Evolutionary conservation across 208 protist genomes (phyloP).

Genomic region (Trypanosoma rangeli): DNA sequence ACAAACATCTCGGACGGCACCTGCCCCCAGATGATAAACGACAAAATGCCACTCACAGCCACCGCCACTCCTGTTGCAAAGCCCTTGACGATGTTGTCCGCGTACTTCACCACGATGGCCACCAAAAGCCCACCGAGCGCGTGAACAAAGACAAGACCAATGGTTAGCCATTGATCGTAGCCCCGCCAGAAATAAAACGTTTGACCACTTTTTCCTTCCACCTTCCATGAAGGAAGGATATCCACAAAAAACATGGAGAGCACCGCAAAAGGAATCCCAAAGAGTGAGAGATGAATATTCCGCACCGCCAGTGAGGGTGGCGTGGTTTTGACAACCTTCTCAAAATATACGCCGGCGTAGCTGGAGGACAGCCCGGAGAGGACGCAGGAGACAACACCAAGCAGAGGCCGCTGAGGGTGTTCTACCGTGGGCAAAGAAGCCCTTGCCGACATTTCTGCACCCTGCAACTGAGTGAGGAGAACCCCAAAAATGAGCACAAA

Average conservation of each 20-base stretch:
- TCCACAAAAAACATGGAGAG: slow-evolving; percentile 66
- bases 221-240: slow-evolving; percentile 43
- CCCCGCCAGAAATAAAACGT: slow-evolving; percentile 65
- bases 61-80: slow-evolving; percentile 84
- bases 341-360: slow-evolving; percentile 85
- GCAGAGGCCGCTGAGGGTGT: slow-evolving; percentile 18
- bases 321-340: slow-evolving; percentile 79
- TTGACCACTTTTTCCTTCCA: slow-evolving; percentile 23
- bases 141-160: slow-evolving; percentile 67
- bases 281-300: slow-evolving; percentile 83
- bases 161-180: slow-evolving; percentile 57
- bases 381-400: slow-evolving; percentile 59
- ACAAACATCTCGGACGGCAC: slow-evolving; percentile 45
- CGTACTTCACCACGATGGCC: slow-evolving; percentile 79
- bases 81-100: slow-evolving; percentile 87
- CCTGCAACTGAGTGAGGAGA: slow-evolving; percentile 46
- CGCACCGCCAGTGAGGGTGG: slow-evolving; percentile 63
- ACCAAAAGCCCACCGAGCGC: slow-evolving; percentile 80
- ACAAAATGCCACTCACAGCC: slow-evolving; percentile 65
- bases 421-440: not conserved
- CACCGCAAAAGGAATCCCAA: slow-evolving; percentile 65
- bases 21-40: slow-evolving; percentile 54
- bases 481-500: slow-evolving; percentile 61
- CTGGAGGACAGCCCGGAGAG: slow-evolving; percentile 69
- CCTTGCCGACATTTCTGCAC: not conserved